These are phyloP conservation scores for Dictyostelium capitatum DNA, from an alignment of 78 protist species.

Conservation along the genomic window DNA sequence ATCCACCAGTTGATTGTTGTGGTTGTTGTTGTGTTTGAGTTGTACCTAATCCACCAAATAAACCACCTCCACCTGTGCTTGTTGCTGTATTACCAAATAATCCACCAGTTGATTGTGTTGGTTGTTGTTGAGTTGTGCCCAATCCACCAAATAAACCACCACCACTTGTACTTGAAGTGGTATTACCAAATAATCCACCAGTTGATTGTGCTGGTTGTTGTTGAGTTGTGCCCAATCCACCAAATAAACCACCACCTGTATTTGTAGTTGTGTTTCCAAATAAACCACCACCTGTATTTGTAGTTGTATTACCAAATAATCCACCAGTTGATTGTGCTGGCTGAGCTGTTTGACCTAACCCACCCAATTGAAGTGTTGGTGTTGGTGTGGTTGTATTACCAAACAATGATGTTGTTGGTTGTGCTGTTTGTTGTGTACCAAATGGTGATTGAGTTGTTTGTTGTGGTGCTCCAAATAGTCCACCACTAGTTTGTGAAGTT, in stretches of 20 bases:
- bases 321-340: neutral
- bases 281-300: neutral
- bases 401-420: neutral
- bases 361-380: neutral
- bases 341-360: neutral
- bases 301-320: neutral
- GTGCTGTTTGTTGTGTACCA: neutral
- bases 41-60: neutral
- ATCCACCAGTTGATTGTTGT: neutral
- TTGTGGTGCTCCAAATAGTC: neutral
- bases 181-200: neutral
- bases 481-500: too few species aligned
- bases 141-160: neutral
- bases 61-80: neutral
- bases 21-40: neutral
- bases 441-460: neutral
- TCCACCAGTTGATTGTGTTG: neutral
- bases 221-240: neutral
- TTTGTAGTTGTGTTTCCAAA: neutral
- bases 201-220: neutral
- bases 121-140: neutral
- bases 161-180: neutral
- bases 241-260: neutral
- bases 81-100: constrained; percentile 12
- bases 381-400: neutral